These are phyloP conservation scores for Aegilops umbellulata DNA, from an alignment of 176 grass and related monocot species.

Conservation along the genomic window DNA sequence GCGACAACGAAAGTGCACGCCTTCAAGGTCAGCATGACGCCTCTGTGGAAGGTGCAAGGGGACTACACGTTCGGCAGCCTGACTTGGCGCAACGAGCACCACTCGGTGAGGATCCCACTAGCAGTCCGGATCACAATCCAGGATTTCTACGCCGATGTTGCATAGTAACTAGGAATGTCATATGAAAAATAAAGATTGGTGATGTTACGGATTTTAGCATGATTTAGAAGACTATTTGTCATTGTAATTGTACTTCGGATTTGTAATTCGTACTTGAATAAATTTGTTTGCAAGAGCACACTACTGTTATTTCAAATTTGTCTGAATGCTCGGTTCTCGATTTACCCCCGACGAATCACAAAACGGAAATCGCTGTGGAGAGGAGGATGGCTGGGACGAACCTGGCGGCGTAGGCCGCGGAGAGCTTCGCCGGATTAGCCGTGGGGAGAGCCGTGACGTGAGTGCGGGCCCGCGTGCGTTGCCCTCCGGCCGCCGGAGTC, in stretches of 20 bases:
- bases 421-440: neutral
- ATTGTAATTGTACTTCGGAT: neutral
- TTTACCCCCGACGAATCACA: neutral
- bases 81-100: slow-evolving; percentile 24
- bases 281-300: neutral
- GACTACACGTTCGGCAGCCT: slow-evolving; percentile 40
- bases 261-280: neutral
- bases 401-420: neutral
- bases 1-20: slow-evolving; percentile 21
- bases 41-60: slow-evolving; percentile 32
- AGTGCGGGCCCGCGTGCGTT: neutral
- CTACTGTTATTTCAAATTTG: neutral
- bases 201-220: neutral
- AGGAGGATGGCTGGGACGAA: neutral
- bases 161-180: neutral
- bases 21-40: slow-evolving; percentile 33
- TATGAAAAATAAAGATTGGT: neutral
- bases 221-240: neutral
- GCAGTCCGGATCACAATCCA: slow-evolving; percentile 24
- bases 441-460: neutral
- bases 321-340: neutral
- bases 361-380: neutral
- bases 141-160: slow-evolving; percentile 35
- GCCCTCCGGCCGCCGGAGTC: neutral
- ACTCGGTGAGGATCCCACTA: slow-evolving; percentile 23